Evolutionary conservation across 2,329 filamentous ascomycete genomes (phyloP), one percentile per base, ranked within the genome.

Genomic region (Colletotrichum tamarilloi): DNA sequence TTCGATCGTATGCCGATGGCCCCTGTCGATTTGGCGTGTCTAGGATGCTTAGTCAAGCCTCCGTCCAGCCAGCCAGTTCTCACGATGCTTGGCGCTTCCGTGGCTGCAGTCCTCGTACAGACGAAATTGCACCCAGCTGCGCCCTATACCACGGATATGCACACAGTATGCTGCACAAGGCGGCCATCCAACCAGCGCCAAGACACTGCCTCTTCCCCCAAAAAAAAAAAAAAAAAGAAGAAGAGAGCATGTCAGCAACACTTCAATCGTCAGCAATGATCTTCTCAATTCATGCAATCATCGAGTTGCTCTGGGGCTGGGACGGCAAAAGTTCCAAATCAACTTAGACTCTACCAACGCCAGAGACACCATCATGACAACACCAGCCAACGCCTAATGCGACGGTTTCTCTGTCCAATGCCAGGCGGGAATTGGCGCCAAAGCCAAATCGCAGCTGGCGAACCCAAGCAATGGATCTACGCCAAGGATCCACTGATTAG

Each of bases 51-150:
- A 66, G 62, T 59, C 38, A 72, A 42, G 32, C 24, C 38, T 58
- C 53, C 42, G 57, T 22, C 64, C 57, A 38, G 5, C 62, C 26
- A 62, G 62, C 46, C 38, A 26, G 49, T 64, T 38, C 55, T 59
- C 67, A 57, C 70, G 67, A 62, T 73, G 56, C 67, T 62, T 73
- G 70, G 67, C 67, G 35, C 55, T 55, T 55, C 52, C 26, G 66
- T 69, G 66, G 42, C 66, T 60, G 66, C 55, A 42, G n/a, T 24
- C 66, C 66, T 73, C 60, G 67, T 73, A 62, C 60, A 65, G 60
- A 62, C n/a, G 70, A 73, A 62, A 73, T 73, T 73, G 56, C 70
- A 56, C 56, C 53, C 53, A 66, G 70, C 67, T 73, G 60, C 70
- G 35, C 60, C 59, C 22, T 32, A 60, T 24, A 56, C 35, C 42